These are phyloP conservation scores for Dactylellina sp. DNA, from an alignment of 2,329 filamentous ascomycete genomes.

Conservation along the genomic window DNA sequence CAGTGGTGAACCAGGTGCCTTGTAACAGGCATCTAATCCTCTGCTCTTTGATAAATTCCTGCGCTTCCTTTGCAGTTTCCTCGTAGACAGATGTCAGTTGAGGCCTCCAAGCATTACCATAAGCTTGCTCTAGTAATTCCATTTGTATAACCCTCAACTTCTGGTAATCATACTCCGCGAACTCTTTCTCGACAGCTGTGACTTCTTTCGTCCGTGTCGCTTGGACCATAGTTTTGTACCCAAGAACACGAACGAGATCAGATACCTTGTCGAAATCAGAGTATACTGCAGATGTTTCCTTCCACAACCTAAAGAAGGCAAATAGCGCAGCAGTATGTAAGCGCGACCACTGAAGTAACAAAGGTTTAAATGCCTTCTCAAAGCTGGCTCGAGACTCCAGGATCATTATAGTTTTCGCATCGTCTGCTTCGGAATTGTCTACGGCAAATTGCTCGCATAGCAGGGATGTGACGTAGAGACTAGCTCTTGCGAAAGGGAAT, in stretches of 20 bases:
- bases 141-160: conserved; percentile 88
- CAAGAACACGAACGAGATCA: conserved; percentile 86
- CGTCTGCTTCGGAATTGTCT: conserved; percentile 82
- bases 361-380: conserved; percentile 85
- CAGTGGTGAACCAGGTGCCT: conserved; percentile 82
- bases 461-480: conserved; percentile 85
- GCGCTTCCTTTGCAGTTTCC: conserved; percentile 86
- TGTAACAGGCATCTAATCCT: conserved; percentile 87
- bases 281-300: conserved; percentile 83
- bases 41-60: conserved; percentile 98
- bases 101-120: conserved; percentile 93
- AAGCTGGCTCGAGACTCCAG: conserved; percentile 81
- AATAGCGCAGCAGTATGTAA: conserved; percentile 87
- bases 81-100: conserved; percentile 76
- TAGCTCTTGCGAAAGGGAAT: conserved; percentile 88
- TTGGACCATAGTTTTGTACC: conserved; percentile 88
- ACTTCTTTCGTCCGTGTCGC: conserved; percentile 85
- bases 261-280: conserved; percentile 93
- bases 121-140: conserved; percentile 88
- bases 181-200: conserved; percentile 86
- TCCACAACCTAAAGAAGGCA: conserved; percentile 92
- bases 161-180: conserved; percentile 83
- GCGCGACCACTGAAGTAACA: conserved; percentile 92
- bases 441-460: conserved; percentile 97
- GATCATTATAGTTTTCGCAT: conserved; percentile 78